phyloP scores from a whole-genome alignment of 108 stramenopile species.

The Nitzschia putrida region DNA sequence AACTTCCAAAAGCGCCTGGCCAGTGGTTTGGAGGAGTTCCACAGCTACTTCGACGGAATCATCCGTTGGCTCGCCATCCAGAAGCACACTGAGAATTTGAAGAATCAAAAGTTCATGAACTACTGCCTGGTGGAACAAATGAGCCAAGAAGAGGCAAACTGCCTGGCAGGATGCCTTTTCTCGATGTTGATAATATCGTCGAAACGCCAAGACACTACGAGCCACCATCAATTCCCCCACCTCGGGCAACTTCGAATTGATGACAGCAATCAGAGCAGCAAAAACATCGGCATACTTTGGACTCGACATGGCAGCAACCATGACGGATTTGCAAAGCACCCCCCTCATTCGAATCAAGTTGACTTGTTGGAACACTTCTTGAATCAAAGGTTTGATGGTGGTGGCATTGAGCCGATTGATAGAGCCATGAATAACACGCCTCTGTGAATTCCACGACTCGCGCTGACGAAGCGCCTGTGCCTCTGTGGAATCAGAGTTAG shows the following conservation, averaged over 20 bases:
- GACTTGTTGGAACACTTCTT: constrained; percentile 84
- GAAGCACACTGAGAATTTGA: constrained; percentile 91
- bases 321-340: constrained; percentile 78
- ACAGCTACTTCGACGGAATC: constrained; percentile 97
- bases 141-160: constrained; percentile 88
- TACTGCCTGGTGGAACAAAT: constrained; percentile 96
- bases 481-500: not conserved
- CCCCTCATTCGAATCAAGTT: constrained; percentile 96
- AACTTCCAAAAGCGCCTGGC: constrained; percentile 77
- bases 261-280: constrained; percentile 90
- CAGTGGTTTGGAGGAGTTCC: constrained; percentile 86
- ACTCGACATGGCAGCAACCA: constrained; percentile 89
- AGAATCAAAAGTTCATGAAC: constrained; percentile 95
- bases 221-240: constrained; percentile 91
- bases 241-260: constrained; percentile 97
- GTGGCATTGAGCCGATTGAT: constrained; percentile 92
- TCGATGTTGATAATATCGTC: constrained; percentile 81
- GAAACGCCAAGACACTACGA: constrained; percentile 87
- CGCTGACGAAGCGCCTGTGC: constrained; percentile 50
- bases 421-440: constrained; percentile 93
- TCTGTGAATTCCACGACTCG: constrained; percentile 87
- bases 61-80: constrained; percentile 95
- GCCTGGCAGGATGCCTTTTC: constrained; percentile 89
- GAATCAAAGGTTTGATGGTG: constrained; percentile 93
- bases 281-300: constrained; percentile 83